Percentiles rank a stretch among this genome's conserved stretches.
Conservation (phyloP, 2,329 filamentous ascomycete species). For the Colletotrichum coccodes region DNA sequence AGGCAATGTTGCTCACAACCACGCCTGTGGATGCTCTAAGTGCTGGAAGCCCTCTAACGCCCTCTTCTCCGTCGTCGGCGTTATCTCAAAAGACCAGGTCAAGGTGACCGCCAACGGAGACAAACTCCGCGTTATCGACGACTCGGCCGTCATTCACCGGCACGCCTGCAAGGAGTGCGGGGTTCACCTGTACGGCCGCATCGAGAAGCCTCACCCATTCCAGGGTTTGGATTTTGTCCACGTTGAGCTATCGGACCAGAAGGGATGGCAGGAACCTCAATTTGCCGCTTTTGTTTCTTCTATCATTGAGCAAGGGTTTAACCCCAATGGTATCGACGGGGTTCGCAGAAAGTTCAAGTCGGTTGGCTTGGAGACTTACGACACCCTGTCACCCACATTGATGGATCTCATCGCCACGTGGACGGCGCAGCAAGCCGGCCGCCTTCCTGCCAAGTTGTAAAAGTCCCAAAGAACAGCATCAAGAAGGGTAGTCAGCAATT, state of each 20-base stretch:
- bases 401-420: conserved; percentile 71
- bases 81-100: conserved; percentile 66
- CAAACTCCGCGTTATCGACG: conserved; percentile 68
- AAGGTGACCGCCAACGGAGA: conserved; percentile 65
- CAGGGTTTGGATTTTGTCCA: conserved; percentile 78
- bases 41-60: conserved; percentile 76
- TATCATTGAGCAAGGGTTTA: conserved; percentile 75
- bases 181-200: conserved; percentile 72
- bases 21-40: conserved; percentile 77
- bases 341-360: conserved; percentile 64
- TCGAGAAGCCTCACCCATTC: conserved; percentile 73
- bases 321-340: conserved; percentile 62
- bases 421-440: conserved; percentile 59
- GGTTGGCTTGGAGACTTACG: conserved; percentile 70
- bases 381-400: conserved; percentile 67
- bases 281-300: conserved; percentile 76
- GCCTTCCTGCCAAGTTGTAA: conserved; percentile 29
- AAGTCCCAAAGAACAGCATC: not conserved
- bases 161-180: conserved; percentile 70
- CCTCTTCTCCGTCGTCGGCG: conserved; percentile 72
- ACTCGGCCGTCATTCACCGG: conserved; percentile 67
- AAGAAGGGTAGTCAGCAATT: too few species aligned
- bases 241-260: conserved; percentile 65
- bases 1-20: conserved; percentile 73
- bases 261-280: conserved; percentile 78